These are phyloP conservation scores for Dimocarpus longan DNA, from an alignment of 345 rosid genomes.

Conservation along the genomic window DNA sequence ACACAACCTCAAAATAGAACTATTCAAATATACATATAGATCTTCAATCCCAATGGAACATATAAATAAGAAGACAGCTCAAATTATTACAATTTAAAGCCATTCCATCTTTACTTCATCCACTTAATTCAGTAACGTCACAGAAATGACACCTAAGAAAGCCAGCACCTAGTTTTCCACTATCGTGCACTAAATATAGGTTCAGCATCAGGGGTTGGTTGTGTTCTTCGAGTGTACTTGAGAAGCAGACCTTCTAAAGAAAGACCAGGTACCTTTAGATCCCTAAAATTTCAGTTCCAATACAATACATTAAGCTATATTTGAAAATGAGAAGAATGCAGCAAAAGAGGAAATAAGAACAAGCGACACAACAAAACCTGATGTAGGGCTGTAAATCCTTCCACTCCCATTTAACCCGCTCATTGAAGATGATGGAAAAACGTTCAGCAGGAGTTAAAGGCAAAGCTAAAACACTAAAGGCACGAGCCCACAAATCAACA, in stretches of 20 bases:
- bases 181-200: conserved; percentile 81
- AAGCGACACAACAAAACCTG: too few relatives aligned
- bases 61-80: background rate
- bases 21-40: background rate
- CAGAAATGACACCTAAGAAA: background rate
- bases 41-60: conserved; percentile 1
- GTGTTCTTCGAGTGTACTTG: conserved; percentile 80
- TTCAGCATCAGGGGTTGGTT: conserved; percentile 62
- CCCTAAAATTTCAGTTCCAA: conserved; percentile 48
- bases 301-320: background rate
- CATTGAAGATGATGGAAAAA: too few relatives aligned
- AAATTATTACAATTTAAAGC: background rate
- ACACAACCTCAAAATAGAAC: background rate
- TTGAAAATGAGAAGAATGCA: background rate
- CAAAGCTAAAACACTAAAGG: too few relatives aligned
- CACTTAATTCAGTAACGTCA: background rate
- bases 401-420: too few relatives aligned
- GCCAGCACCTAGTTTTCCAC: background rate
- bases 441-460: too few relatives aligned
- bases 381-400: too few relatives aligned
- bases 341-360: background rate
- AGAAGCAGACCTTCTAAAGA: conserved; percentile 85
- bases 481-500: too few relatives aligned
- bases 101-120: background rate
- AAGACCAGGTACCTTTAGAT: conserved; percentile 77